Conservation (phyloP, 495 filamentous ascomycete species). For the Trichocladium uniseriatum region DNA sequence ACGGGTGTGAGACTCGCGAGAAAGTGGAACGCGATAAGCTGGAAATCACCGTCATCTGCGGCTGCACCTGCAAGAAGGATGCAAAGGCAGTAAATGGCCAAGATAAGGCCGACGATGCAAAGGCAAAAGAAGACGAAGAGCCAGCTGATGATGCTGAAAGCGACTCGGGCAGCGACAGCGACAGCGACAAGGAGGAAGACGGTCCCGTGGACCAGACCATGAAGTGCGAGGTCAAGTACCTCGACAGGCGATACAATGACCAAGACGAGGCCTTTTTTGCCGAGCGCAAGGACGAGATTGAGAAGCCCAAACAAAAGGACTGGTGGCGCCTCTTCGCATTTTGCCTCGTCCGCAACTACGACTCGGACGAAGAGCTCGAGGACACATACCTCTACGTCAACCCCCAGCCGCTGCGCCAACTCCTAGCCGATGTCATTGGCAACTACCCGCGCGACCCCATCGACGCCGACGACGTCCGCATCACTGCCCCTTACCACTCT, state of each 20-base stretch:
- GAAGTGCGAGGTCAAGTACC: slow-evolving; percentile 34
- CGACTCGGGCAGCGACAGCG: not conserved
- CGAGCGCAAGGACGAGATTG: slow-evolving; percentile 21
- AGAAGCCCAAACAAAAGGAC: slow-evolving; percentile 26
- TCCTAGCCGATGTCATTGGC: slow-evolving; percentile 24
- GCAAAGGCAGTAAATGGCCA: not conserved
- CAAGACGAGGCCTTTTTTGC: slow-evolving; percentile 22
- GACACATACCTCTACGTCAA: slow-evolving; percentile 26
- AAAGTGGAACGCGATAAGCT: not conserved
- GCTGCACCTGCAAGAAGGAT: not conserved
- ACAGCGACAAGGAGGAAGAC: not conserved
- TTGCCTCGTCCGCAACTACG: slow-evolving; percentile 24
- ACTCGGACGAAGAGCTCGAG: slow-evolving; percentile 17
- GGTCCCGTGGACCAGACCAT: slow-evolving; percentile 20
- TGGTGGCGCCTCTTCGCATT: slow-evolving; percentile 31
- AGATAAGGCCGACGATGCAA: not conserved
- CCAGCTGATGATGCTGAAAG: too few species aligned
- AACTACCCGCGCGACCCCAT: slow-evolving; percentile 26
- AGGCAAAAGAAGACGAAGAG: not conserved
- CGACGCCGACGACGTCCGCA: slow-evolving; percentile 24
- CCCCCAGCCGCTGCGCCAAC: slow-evolving; percentile 23
- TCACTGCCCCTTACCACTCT: slow-evolving; percentile 24
- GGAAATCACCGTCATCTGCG: not conserved
- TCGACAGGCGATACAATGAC: slow-evolving; percentile 24
- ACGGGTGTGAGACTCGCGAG: not conserved